phyloP scores from a whole-genome alignment of 1,284 basidiomycete species.

The Sanghuangporus sanghuang region DNA sequence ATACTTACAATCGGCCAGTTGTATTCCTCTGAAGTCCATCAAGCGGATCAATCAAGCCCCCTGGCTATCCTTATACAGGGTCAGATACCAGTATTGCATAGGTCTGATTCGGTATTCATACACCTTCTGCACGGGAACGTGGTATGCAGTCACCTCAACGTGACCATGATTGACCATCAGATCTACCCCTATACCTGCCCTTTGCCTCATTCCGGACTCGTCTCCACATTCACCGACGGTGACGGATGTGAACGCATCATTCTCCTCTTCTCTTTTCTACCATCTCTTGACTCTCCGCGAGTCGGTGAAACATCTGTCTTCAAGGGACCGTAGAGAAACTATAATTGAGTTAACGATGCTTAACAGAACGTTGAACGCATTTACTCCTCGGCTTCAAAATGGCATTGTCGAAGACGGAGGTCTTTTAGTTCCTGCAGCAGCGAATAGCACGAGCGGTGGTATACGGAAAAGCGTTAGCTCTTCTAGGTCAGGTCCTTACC shows the following conservation, averaged over 20 bases:
- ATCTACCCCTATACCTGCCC: conserved; percentile 4
- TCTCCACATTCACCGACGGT: background rate
- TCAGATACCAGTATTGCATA: background rate
- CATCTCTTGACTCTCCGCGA: background rate
- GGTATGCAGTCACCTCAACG: background rate
- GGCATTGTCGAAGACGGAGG: background rate
- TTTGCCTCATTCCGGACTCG: background rate
- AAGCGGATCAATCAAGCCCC: background rate
- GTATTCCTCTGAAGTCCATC: too few species aligned
- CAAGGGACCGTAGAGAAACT: background rate
- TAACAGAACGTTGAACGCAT: background rate
- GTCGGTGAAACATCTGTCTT: background rate
- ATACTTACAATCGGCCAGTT: too few species aligned
- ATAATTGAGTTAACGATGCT: background rate
- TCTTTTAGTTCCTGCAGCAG: background rate
- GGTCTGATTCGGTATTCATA: background rate
- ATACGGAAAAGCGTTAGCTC: background rate
- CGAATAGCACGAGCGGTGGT: background rate
- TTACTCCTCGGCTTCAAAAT: background rate
- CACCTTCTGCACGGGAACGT: background rate
- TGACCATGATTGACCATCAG: background rate
- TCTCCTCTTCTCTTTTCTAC: background rate
- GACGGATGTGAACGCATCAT: background rate
- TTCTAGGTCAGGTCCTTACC: background rate
- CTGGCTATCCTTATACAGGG: background rate